A percentile compares a stretch with the other conserved stretches of the same genome.
phyloP scores from a whole-genome alignment of 1,139 yeast genomes.

The Candida neerlandica region DNA sequence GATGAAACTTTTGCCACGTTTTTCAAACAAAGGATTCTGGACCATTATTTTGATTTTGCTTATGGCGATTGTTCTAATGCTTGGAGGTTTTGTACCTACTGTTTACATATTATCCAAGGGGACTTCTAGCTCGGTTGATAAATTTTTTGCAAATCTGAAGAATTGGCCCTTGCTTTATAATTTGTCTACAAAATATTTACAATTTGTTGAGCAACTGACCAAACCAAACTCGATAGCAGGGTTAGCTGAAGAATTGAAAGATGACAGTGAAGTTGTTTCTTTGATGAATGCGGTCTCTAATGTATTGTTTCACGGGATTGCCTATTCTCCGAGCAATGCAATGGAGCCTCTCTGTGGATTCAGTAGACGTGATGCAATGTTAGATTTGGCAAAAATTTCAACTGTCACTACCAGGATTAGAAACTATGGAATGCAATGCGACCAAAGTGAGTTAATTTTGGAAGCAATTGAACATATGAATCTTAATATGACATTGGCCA shows the following conservation, averaged over 20 bases:
- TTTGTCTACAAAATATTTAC: conserved; percentile 13
- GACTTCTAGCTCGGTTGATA: conserved; percentile 20
- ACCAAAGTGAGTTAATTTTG: conserved; percentile 55
- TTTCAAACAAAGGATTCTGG: conserved; percentile 1
- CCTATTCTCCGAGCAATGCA: conserved; percentile 59
- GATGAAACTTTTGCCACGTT: not conserved
- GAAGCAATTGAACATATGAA: conserved; percentile 53
- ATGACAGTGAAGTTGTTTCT: conserved; percentile 29
- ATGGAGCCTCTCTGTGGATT: conserved; percentile 57
- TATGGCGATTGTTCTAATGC: conserved; percentile 17
- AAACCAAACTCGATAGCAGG: conserved; percentile 14
- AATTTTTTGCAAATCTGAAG: conserved; percentile 19
- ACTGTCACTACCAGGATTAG: conserved; percentile 59
- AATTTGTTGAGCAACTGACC: not conserved
- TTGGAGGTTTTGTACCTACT: conserved; percentile 26
- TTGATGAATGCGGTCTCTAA: conserved; percentile 31
- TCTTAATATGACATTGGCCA: conserved; percentile 56
- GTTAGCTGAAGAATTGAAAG: conserved; percentile 29
- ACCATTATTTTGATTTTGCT: conserved; percentile 10
- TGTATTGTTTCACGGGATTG: conserved; percentile 54
- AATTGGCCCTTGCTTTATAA: conserved; percentile 12
- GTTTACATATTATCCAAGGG: conserved; percentile 25
- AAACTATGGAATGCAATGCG: conserved; percentile 66
- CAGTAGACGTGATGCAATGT: conserved; percentile 47
- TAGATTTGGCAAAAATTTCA: conserved; percentile 59